Base-by-base conservation (phyloP, 2,329 filamentous ascomycete species). In the Epichloe uncinata region DNA sequence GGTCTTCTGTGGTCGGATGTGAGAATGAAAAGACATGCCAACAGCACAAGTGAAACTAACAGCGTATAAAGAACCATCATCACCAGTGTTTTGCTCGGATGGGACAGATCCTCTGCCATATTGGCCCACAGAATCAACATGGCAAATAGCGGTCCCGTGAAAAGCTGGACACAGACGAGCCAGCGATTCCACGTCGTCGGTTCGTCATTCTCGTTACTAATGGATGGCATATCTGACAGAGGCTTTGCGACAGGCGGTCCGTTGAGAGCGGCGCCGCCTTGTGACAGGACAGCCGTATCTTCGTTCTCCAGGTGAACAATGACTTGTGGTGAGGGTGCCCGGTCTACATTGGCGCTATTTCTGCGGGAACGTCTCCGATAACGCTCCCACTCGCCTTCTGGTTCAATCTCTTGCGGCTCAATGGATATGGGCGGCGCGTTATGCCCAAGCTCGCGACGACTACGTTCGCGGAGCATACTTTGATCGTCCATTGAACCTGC, bases 61-160 rank as follows among this genome's bases (percentile, higher is more conserved):
- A 96, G 74, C 15, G 85, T 82, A 54, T 75, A 78, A 1, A 87
- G 62, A 1, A 80, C 59, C 57, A 84, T 72, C 40, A 72, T 68
- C 15, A 83, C 49, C 34, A 90, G 70, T 22, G 69, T 69, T 55
- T 65, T 68, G 35, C 67, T 61, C 1, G 77, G 71, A 33, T 71
- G 65, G n/a, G 77, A 71, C 44, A 76, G 65, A 44, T 85, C 81
- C 33, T 84, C 72, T 38, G 66, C 62, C 49, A 75, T 72, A 58
- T 86, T 86, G 22, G 78, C 81, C 81, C 83, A 95, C 18, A 88
- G 64, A 33, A 95, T 80, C 16, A 88, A 63, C 1, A 86, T 77
- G 42, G 90, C 79, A 65, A 97, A 95, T 20, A 93, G 66, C 0
- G 93, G 93, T 0, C 90, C 88, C 0, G 85, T 87, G 62, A 96